Base-by-base conservation (phyloP, 2,329 filamentous ascomycete species). In the Diaporthe ilicicola region DNA sequence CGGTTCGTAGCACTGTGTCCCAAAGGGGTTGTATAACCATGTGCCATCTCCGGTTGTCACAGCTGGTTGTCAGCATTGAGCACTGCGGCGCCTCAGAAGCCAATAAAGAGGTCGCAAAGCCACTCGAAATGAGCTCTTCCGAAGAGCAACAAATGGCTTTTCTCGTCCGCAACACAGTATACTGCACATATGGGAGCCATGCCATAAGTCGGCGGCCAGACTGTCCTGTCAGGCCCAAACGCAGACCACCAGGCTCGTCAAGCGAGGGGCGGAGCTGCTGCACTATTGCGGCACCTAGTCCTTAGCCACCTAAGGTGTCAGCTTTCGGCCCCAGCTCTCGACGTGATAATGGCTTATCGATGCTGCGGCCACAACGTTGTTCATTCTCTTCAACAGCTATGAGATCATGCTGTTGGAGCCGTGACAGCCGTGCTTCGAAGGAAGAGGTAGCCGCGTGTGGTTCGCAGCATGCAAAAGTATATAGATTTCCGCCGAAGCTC, bases 201-300 rank as follows among this genome's bases (percentile, higher is more conserved):
- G 42, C 8, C 42, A n/a, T 27, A 29, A 24, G 6, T 22, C 22
- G 32, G 39, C 42, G 24, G 37, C 37, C 29, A 37, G 37, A 24
- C 29, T 22, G 12, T 48, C 39, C 24, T 29, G 39, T 37, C 46
- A 37, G n/a, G 54, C 53, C 54, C 44, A 59, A 39, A 68, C 8
- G 32, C 22, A 51, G 42, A 27, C 53, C 53, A 48, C 53, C 32
- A n/a, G 24, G 9, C 27, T 6, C 44, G 22, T 50, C 37, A 68
- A 64, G 59, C 59, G 66, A 59, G 66, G 29, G 66, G 66, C 66
- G 44, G 53, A 68, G 66, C 53, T 34, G 51, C 54, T 44, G 29
- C 32, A 42, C 66, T 59, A 42, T 51, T 59, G 42, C 53, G 50
- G 10, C 29, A 68, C 4, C 29, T 44, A 37, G 17, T 37, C 53